A percentile compares a stretch with the other conserved stretches of the same genome.
Evolutionary conservation across 2,329 filamentous ascomycete genomes (phyloP).

Genomic region (Alternaria viburni): DNA sequence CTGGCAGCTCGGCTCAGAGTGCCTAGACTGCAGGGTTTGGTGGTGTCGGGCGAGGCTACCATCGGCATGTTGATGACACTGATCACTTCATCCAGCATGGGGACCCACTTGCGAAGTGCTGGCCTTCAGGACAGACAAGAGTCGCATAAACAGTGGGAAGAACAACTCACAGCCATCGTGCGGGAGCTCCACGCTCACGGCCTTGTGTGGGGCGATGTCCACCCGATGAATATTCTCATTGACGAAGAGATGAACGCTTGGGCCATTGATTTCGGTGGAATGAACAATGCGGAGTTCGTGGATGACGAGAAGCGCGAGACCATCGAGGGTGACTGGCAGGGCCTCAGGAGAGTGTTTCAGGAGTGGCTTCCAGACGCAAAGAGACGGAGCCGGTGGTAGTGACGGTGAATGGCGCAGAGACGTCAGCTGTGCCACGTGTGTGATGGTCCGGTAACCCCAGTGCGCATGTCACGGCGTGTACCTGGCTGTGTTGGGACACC

Average conservation of each 20-base stretch:
- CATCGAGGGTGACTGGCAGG: conserved; percentile 38
- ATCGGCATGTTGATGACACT: conserved; percentile 8
- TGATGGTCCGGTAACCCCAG: not conserved
- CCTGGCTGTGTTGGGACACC: not conserved
- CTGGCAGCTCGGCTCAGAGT: conserved; percentile 1
- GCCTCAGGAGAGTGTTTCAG: conserved; percentile 2
- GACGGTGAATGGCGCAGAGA: not conserved
- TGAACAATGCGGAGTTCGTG: conserved; percentile 47
- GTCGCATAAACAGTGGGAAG: conserved; percentile 6
- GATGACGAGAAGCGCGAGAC: conserved; percentile 44
- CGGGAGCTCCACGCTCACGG: conserved; percentile 20
- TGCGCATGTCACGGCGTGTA: not conserved
- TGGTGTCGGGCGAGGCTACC: conserved; percentile 4
- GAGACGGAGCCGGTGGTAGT: not conserved
- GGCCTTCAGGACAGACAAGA: not conserved
- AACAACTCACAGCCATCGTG: conserved; percentile 6
- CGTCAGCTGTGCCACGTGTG: not conserved
- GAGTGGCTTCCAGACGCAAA: not conserved
- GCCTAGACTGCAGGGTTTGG: conserved; percentile 3
- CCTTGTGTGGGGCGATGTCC: conserved; percentile 27
- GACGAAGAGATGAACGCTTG: conserved; percentile 42
- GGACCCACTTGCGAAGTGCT: conserved; percentile 1
- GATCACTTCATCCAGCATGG: conserved; percentile 1
- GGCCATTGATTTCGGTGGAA: conserved; percentile 49
- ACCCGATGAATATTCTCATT: conserved; percentile 44